Evolutionary conservation across 352 stramenopile genomes (phyloP), one percentile per base, ranked within the genome.

Genomic region (Pythium volutum): DNA sequence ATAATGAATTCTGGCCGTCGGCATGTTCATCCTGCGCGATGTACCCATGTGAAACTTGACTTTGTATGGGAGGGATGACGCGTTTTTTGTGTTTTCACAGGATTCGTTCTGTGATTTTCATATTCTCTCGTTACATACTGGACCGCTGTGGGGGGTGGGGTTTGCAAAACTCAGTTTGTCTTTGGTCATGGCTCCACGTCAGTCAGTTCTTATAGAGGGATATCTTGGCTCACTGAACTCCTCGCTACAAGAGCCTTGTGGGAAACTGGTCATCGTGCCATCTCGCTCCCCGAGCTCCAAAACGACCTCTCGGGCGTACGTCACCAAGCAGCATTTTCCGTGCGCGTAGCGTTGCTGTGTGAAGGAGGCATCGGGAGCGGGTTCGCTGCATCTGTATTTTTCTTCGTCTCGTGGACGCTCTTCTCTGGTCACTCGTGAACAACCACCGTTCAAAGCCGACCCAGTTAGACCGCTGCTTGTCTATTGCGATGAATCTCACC

Each of bases 121-220:
- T n/a, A n/a, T n/a, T n/a, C n/a, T n/a, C n/a, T n/a, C n/a, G 29
- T 34, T 11, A 34, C 29, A 33, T 9, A 33, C 29, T 33, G 29
- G 6, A 36, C 31, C 10, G 31, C 31, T 12, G 14, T 36, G 31
- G 31, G 38, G 46, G 46, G n/a, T 53, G 15, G 46, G 42, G 46
- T 14, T 33, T 53, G 9, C 4, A 53, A 18, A 53, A 38, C 46
- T 38, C 46, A 38, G 11, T 23, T 7, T 53, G 9, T 5, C 5
- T 27, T 26, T 5, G 5, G 4, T 29, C 36, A 42, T 20, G 5
- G 15, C 8, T 8, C 46, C n/a, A 57, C 51, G 36, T 64, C 47
- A 64, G 34, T 36, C 5, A 50, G 48, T 41, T 66, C 50, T 66
- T 59, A 49, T 55, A 66, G 38, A 54, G 57, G 15, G 39, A 59